phyloP scores from a whole-genome alignment of 805 yeast species.

The Yamadazyma takamatsuzukensis region DNA sequence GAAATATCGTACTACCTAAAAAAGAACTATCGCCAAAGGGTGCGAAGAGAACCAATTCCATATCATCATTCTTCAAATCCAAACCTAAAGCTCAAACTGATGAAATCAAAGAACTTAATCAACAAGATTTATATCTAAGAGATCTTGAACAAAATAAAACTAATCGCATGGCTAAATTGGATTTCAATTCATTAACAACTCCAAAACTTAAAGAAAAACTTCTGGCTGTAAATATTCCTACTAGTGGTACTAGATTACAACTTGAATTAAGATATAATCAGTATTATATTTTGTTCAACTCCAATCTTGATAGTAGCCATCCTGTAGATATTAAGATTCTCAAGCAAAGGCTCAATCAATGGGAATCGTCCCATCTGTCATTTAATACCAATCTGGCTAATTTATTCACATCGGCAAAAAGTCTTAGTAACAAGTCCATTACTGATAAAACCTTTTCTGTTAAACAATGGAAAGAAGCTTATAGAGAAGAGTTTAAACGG shows the following conservation, averaged over 20 bases:
- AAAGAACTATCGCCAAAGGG: slow-evolving; percentile 2
- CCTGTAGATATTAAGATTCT: slow-evolving; percentile 60
- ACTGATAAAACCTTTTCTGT: slow-evolving; percentile 47
- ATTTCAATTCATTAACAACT: slow-evolving; percentile 56
- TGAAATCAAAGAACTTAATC: slow-evolving; percentile 7
- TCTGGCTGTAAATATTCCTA: slow-evolving; percentile 49
- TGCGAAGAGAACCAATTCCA: slow-evolving; percentile 9
- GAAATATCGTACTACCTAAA: slow-evolving; percentile 17
- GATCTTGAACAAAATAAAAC: slow-evolving; percentile 24
- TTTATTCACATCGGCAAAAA: slow-evolving; percentile 16
- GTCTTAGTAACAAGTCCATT: slow-evolving; percentile 25
- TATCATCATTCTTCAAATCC: slow-evolving; percentile 29
- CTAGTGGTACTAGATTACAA: slow-evolving; percentile 58
- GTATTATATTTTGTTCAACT: slow-evolving; percentile 72
- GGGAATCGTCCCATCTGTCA: slow-evolving; percentile 56
- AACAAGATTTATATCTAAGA: slow-evolving; percentile 29
- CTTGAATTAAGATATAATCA: slow-evolving; percentile 73
- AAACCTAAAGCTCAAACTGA: not conserved
- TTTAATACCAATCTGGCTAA: slow-evolving; percentile 20
- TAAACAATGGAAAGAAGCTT: slow-evolving; percentile 39
- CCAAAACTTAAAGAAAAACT: slow-evolving; percentile 62
- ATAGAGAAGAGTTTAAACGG: slow-evolving; percentile 36
- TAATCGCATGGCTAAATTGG: slow-evolving; percentile 57
- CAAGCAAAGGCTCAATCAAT: slow-evolving; percentile 52
- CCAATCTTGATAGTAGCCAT: slow-evolving; percentile 68